Percentiles rank a stretch among this genome's conserved stretches.
phyloP scores from a whole-genome alignment of 768 basidiomycete species.

The Lactarius pseudohatsudake region DNA sequence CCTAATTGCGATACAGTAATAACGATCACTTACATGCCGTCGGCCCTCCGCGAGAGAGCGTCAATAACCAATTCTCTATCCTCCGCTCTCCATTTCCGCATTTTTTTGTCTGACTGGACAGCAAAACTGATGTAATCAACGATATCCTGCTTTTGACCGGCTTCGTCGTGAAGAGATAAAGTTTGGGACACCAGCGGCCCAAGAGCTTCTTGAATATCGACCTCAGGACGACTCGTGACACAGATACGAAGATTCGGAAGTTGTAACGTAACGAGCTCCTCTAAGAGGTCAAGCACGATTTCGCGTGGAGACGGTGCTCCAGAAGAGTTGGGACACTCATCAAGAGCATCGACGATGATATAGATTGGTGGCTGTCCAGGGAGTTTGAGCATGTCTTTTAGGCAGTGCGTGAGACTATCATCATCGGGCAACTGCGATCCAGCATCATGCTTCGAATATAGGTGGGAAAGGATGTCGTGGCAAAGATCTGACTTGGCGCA shows the following conservation, averaged over 20 bases:
- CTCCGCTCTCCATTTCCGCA: slow-evolving; percentile 4
- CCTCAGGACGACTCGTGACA: slow-evolving; percentile 7
- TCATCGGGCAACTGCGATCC: background rate
- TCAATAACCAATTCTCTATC: slow-evolving; percentile 2
- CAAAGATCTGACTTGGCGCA: background rate
- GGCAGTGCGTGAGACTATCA: too few species aligned
- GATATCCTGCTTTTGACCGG: background rate
- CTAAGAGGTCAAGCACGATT: background rate
- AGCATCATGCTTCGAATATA: background rate
- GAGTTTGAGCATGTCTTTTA: too few species aligned
- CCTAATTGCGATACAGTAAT: too few species aligned
- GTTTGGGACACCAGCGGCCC: background rate
- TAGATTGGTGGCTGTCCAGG: too few species aligned
- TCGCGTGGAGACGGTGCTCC: background rate
- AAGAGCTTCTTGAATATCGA: background rate
- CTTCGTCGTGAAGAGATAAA: slow-evolving; percentile 10
- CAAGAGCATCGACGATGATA: too few species aligned
- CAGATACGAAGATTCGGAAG: slow-evolving; percentile 12
- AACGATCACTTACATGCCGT: too few species aligned
- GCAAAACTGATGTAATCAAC: background rate
- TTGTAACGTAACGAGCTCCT: background rate
- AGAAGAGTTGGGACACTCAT: too few species aligned
- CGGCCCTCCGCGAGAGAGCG: background rate
- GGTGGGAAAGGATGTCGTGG: background rate
- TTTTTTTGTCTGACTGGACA: background rate